Evolutionary conservation across 75 land plant genomes (phyloP).

Genomic region (Cupressus sempervirens): DNA sequence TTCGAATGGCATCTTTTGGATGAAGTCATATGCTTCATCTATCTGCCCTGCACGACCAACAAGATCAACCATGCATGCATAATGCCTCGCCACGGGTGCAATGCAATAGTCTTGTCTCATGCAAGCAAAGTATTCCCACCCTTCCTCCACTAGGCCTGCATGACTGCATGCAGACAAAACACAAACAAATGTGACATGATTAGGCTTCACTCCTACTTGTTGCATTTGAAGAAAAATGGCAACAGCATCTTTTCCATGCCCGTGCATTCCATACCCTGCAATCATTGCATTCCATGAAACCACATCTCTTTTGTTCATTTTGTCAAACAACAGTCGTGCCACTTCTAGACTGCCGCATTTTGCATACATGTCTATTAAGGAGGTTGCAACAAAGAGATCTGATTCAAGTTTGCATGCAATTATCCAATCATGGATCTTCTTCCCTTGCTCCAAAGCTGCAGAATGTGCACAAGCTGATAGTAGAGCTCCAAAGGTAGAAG

Average conservation of each 20-base stretch:
- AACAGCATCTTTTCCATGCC: constrained; percentile 14
- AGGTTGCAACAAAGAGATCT: constrained; percentile 4
- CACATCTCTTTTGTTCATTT: not conserved
- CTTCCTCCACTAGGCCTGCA: constrained; percentile 10
- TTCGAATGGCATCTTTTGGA: constrained; percentile 10
- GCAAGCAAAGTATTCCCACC: constrained; percentile 2
- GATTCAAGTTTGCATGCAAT: constrained; percentile 7
- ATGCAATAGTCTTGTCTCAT: constrained; percentile 14
- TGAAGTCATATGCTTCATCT: constrained; percentile 7
- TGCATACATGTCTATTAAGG: constrained; percentile 29
- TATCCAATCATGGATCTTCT: constrained; percentile 8
- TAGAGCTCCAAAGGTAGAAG: not conserved
- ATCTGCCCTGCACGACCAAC: constrained; percentile 15
- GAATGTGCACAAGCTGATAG: constrained; percentile 10
- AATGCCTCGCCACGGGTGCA: constrained; percentile 3
- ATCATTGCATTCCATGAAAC: constrained; percentile 27
- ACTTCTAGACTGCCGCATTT: constrained; percentile 12
- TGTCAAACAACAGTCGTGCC: constrained; percentile 14
- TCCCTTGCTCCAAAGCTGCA: constrained; percentile 16
- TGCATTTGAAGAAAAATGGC: constrained; percentile 12
- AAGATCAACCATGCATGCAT: constrained; percentile 15
- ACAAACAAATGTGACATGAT: constrained; percentile 17
- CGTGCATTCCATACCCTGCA: constrained; percentile 12
- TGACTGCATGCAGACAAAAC: constrained; percentile 18
- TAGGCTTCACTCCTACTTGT: constrained; percentile 11